These are phyloP conservation scores for Cardamine occulta DNA, from an alignment of 345 rosid species.

Conservation along the genomic window DNA sequence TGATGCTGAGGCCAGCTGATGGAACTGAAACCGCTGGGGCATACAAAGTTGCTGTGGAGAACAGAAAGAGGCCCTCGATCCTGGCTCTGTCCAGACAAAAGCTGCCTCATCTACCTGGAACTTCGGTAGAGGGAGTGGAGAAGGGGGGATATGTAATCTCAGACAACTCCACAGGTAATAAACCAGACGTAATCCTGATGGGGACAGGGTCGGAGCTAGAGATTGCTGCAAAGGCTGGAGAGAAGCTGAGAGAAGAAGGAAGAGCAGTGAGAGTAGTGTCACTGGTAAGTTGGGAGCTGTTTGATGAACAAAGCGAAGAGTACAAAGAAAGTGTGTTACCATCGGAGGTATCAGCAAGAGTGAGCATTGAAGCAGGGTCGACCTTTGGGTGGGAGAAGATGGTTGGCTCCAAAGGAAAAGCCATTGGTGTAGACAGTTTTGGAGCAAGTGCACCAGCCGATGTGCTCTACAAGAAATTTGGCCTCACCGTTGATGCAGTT, in stretches of 20 bases:
- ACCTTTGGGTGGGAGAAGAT: constrained; percentile 87
- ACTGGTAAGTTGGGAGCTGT: constrained; percentile 85
- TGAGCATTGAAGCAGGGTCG: constrained; percentile 80
- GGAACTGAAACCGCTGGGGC: constrained; percentile 95
- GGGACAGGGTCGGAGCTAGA: constrained; percentile 94
- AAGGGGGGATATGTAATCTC: constrained; percentile 87
- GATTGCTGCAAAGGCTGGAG: constrained; percentile 79
- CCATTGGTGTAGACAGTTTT: constrained; percentile 73
- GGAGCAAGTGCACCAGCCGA: constrained; percentile 95
- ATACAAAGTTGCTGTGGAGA: constrained; percentile 72
- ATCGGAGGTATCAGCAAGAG: constrained; percentile 64
- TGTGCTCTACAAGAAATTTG: constrained; percentile 74
- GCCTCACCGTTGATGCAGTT: constrained; percentile 70
- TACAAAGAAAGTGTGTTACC: constrained; percentile 84
- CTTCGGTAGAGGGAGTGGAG: constrained; percentile 79
- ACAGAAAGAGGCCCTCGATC: constrained; percentile 78
- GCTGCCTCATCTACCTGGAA: constrained; percentile 77
- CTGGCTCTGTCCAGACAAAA: constrained; percentile 90
- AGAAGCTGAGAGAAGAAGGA: constrained; percentile 81
- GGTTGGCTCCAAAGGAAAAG: constrained; percentile 68
- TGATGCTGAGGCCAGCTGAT: constrained; percentile 96
- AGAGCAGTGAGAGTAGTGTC: constrained; percentile 88
- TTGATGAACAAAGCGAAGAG: constrained; percentile 62
- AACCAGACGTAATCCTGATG: constrained; percentile 78
- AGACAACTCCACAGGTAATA: constrained; percentile 81